These are phyloP conservation scores for Rossbeevera mucosa DNA, from an alignment of 768 basidiomycete species.

Conservation along the genomic window DNA sequence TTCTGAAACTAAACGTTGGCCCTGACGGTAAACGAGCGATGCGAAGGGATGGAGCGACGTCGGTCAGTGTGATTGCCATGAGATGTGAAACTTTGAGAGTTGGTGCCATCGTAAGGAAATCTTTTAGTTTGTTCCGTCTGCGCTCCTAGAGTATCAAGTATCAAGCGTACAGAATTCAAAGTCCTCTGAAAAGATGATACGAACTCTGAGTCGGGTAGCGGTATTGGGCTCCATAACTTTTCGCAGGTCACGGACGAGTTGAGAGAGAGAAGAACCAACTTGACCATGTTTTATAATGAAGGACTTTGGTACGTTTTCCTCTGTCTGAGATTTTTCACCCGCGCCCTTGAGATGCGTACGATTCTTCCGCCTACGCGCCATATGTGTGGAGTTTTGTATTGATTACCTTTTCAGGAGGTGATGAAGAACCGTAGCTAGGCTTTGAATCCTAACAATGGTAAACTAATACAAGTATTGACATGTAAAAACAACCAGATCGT, in stretches of 20 bases:
- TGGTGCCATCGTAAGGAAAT: slow-evolving; percentile 90
- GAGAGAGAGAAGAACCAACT: slow-evolving; percentile 80
- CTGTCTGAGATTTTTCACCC: slow-evolving; percentile 31
- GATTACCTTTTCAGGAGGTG: slow-evolving; percentile 21
- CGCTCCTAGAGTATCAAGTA: slow-evolving; percentile 62
- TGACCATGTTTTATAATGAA: slow-evolving; percentile 97
- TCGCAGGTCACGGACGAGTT: slow-evolving; percentile 89
- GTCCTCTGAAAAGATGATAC: slow-evolving; percentile 13
- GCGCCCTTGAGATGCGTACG: slow-evolving; percentile 74
- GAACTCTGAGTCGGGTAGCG: slow-evolving; percentile 82
- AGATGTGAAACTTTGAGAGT: slow-evolving; percentile 88
- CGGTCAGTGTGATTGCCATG: slow-evolving; percentile 85
- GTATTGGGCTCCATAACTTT: slow-evolving; percentile 99
- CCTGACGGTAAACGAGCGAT: slow-evolving; percentile 85
- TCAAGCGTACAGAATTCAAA: slow-evolving; percentile 8
- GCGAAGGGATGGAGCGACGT: slow-evolving; percentile 79
- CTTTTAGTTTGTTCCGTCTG: slow-evolving; percentile 83
- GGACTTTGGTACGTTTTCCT: slow-evolving; percentile 65
- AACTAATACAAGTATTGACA: slow-evolving; percentile 11
- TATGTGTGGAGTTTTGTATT: slow-evolving; percentile 26
- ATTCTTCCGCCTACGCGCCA: slow-evolving; percentile 76
- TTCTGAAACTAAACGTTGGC: slow-evolving; percentile 88
- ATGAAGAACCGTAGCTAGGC: not conserved
- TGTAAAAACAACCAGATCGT: slow-evolving; percentile 2
- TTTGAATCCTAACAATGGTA: not conserved